These are phyloP conservation scores for Elongisporangium anandrum DNA, from an alignment of 352 stramenopile species.

Conservation along the genomic window DNA sequence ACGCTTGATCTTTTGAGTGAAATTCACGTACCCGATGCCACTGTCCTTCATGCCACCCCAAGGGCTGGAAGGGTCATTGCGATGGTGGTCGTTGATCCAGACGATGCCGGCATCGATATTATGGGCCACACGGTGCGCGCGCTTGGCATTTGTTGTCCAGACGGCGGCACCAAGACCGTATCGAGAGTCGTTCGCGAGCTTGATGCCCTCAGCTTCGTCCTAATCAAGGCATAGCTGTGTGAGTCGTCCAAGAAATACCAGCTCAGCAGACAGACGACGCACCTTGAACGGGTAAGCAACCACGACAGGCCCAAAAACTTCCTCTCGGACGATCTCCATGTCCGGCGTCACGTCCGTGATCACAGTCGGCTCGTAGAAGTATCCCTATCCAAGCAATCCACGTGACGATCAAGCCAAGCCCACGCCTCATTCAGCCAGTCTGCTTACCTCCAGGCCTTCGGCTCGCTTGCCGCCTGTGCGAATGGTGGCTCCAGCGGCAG, in stretches of 20 bases:
- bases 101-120: conserved; percentile 86
- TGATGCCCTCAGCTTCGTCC: conserved; percentile 68
- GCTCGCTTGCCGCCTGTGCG: conserved; percentile 63
- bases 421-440: background rate
- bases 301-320: conserved; percentile 89
- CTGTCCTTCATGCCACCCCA: conserved; percentile 75
- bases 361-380: conserved; percentile 93
- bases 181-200: conserved; percentile 68
- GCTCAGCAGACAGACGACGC: background rate
- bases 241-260: background rate
- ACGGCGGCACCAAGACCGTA: conserved; percentile 85
- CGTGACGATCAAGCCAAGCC: background rate
- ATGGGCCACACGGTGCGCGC: conserved; percentile 80
- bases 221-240: conserved; percentile 5
- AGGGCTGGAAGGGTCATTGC: conserved; percentile 48
- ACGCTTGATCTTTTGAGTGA: background rate
- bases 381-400: conserved; percentile 26
- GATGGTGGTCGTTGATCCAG: conserved; percentile 86
- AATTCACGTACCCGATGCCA: conserved; percentile 41
- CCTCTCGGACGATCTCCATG: conserved; percentile 82
- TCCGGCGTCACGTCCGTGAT: conserved; percentile 59
- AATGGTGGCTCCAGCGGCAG: conserved; percentile 73
- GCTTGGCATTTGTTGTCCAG: conserved; percentile 77
- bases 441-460: conserved; percentile 21
- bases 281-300: conserved; percentile 35